Evolutionary conservation across 2,329 filamentous ascomycete species (phyloP).

Genomic region (Aspergillus ochraceoroseus): DNA sequence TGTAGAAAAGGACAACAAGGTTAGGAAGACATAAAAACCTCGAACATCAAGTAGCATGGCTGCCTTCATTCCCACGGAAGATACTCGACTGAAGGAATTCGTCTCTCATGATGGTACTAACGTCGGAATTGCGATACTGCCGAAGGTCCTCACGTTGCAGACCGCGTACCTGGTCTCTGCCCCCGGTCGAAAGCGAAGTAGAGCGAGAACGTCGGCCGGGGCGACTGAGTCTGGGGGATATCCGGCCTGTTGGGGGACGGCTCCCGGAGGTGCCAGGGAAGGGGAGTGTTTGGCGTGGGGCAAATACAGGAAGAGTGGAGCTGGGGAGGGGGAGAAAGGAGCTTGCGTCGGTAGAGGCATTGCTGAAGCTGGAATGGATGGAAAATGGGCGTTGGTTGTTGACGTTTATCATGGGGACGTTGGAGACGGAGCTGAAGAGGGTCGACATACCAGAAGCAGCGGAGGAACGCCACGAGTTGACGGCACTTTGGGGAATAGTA

Average conservation of each 20-base stretch:
- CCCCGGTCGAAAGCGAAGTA: conserved; percentile 27
- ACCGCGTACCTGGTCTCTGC: conserved; percentile 31
- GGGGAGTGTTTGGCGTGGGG: conserved; percentile 26
- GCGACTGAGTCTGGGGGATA: conserved; percentile 18
- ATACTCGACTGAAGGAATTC: conserved; percentile 32
- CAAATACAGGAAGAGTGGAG: conserved; percentile 31
- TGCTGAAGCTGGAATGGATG: conserved; percentile 29
- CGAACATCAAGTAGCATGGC: too few species aligned
- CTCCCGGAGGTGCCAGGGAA: conserved; percentile 10
- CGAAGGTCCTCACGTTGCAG: conserved; percentile 33
- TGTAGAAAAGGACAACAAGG: background rate
- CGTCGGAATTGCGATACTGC: conserved; percentile 38
- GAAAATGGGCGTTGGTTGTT: conserved; percentile 22
- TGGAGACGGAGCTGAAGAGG: conserved; percentile 25
- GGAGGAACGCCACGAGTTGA: conserved; percentile 37
- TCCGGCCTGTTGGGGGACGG: conserved; percentile 16
- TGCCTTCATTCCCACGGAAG: conserved; percentile 16
- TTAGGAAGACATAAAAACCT: conserved; percentile 1
- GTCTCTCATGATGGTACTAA: conserved; percentile 34
- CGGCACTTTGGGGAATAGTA: conserved; percentile 32
- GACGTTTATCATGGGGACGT: conserved; percentile 19
- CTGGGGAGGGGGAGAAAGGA: conserved; percentile 28
- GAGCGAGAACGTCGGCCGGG: conserved; percentile 16
- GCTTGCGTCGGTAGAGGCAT: conserved; percentile 29
- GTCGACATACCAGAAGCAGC: conserved; percentile 32